Conservation (phyloP, 2,329 filamentous ascomycete genomes). For the Colletotrichum sublineola region DNA sequence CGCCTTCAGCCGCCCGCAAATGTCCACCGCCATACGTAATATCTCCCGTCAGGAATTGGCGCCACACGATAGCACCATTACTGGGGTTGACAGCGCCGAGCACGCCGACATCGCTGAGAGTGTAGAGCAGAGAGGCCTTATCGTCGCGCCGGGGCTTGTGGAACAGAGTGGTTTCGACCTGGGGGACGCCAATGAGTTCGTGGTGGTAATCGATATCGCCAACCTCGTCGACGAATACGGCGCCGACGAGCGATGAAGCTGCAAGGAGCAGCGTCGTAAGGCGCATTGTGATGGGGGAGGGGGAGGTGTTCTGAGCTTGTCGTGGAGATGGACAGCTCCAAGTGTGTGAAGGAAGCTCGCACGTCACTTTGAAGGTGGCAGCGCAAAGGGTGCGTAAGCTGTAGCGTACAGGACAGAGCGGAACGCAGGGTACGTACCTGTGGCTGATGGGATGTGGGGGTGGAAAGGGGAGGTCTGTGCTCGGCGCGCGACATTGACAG, state of each 20-base stretch:
- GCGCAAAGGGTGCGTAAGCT: neutral
- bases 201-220: slow-evolving; percentile 94
- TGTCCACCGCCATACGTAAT: slow-evolving; percentile 62
- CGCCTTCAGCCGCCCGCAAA: slow-evolving; percentile 81
- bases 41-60: slow-evolving; percentile 76
- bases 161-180: slow-evolving; percentile 91
- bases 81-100: slow-evolving; percentile 91
- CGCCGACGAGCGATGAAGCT: slow-evolving; percentile 62
- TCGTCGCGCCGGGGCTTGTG: slow-evolving; percentile 86
- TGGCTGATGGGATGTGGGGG: slow-evolving; percentile 29
- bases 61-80: slow-evolving; percentile 87
- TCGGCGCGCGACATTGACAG: slow-evolving; percentile 22
- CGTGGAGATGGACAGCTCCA: slow-evolving; percentile 28
- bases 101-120: slow-evolving; percentile 85
- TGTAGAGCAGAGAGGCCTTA: slow-evolving; percentile 91
- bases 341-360: slow-evolving; percentile 25
- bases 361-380: slow-evolving; percentile 21
- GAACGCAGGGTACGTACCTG: neutral
- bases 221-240: slow-evolving; percentile 91
- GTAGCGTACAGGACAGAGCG: neutral
- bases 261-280: slow-evolving; percentile 51
- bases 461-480: slow-evolving; percentile 22
- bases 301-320: slow-evolving; percentile 31
- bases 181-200: slow-evolving; percentile 86
- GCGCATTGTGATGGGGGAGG: slow-evolving; percentile 41